Conservation (phyloP, 1,139 yeast species). For the Protomyces pachydermus region DNA sequence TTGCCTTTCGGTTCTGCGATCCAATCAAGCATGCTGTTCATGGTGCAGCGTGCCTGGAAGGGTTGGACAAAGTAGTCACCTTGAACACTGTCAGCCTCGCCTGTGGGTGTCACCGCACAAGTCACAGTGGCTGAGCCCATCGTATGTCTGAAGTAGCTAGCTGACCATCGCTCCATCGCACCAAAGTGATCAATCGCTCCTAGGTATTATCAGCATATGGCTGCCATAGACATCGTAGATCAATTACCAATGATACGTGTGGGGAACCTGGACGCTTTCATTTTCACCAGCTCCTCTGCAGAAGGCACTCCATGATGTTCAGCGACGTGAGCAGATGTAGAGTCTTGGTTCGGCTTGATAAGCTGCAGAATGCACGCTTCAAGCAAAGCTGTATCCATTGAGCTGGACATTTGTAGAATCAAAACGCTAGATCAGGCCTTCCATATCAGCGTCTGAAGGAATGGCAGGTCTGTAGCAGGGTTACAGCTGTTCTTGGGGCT, state of each 20-base stretch:
- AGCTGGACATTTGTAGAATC: neutral
- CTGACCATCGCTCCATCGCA: constrained; percentile 26
- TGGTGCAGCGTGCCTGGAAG: constrained; percentile 34
- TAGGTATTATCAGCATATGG: neutral
- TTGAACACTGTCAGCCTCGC: constrained; percentile 42
- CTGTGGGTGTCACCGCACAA: constrained; percentile 42
- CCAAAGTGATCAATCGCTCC: constrained; percentile 12
- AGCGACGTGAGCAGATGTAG: neutral
- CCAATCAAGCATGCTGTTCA: constrained; percentile 35
- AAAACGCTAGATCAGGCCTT: too few species aligned
- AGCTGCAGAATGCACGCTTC: constrained; percentile 4
- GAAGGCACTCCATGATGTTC: neutral
- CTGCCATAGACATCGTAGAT: neutral
- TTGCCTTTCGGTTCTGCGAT: constrained; percentile 26
- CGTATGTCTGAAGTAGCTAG: constrained; percentile 30
- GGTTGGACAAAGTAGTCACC: constrained; percentile 40
- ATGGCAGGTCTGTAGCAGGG: too few species aligned
- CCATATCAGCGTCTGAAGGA: too few species aligned
- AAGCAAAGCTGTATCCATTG: neutral
- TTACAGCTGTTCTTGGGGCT: too few species aligned
- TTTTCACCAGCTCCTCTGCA: neutral
- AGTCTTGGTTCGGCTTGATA: neutral
- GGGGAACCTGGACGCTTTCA: neutral
- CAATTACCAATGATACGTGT: neutral
- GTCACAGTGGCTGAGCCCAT: constrained; percentile 33